A percentile compares a stretch with the other conserved stretches of the same genome.
Evolutionary conservation across 441 rosid species (phyloP).

Genomic region (Erodium trifolium): DNA sequence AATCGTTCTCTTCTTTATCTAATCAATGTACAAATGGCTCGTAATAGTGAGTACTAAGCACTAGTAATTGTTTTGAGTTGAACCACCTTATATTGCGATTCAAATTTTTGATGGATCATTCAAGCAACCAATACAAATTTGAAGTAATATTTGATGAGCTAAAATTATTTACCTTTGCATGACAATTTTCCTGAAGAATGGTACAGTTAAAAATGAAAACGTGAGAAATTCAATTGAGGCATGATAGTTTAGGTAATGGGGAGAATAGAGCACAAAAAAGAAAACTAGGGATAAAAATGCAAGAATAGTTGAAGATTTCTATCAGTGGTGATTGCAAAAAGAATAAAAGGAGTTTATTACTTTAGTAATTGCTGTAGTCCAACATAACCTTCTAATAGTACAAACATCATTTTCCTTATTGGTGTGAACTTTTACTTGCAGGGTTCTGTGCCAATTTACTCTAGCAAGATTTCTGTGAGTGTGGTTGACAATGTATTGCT

Average conservation of each 20-base stretch:
- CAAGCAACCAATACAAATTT: neutral
- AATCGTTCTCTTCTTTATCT: neutral
- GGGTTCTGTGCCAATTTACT: constrained; percentile 95
- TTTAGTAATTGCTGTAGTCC: neutral
- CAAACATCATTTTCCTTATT: constrained; percentile 8
- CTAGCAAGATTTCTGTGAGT: constrained; percentile 76
- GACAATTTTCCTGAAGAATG: neutral
- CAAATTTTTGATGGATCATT: neutral
- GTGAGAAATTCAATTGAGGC: neutral
- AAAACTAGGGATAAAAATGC: constrained; percentile 1
- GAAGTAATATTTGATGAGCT: neutral
- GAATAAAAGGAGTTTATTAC: neutral
- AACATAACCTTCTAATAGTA: neutral
- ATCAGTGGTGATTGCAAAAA: neutral
- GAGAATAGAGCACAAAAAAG: neutral
- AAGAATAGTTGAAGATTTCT: constrained; percentile 1
- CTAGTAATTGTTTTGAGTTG: neutral
- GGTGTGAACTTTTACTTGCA: constrained; percentile 24
- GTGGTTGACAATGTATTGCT: constrained; percentile 88
- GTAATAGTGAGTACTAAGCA: neutral
- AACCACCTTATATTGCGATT: neutral
- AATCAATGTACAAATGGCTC: neutral
- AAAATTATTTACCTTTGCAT: neutral
- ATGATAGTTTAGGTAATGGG: neutral
- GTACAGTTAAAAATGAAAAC: neutral